Evolutionary conservation across 2,329 filamentous ascomycete genomes (phyloP), one percentile per base, ranked within the genome.

Genomic region (Graphilbum sp.): DNA sequence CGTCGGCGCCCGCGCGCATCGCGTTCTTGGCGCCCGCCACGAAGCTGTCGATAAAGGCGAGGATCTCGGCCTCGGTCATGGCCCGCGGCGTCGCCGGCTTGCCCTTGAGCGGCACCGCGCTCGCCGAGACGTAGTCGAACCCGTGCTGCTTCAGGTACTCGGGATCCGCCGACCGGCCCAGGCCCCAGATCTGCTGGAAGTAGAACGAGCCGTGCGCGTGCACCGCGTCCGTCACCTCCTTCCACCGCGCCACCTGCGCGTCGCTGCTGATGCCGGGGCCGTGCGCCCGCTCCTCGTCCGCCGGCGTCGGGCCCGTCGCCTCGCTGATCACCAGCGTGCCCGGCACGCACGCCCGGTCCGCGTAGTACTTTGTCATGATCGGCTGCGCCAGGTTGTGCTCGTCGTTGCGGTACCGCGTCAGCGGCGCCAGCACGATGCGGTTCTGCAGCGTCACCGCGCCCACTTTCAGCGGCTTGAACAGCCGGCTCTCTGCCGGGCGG

Each of bases 41-140:
- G 56, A 69, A 85, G 2, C 69, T 69, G 5, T 53, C 52, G 54
- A 81, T 79, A 44, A 77, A 59, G 5, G 67, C 54, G 41, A 72
- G 63, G 41, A 87, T 85, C 32, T 85, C 78, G 1, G 64, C 57
- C 19, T 69, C 57, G 0, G 70, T 76, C 69, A 86, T 69, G 20
- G 64, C 72, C 40, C 64, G 69, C 3, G 79, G 79, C 39, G 32
- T 43, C 36, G 4, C 35, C 33, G 54, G 53, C 2, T 7, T 11
- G 40, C 58, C 59, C 38, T 62, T 59, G 58, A 62, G 65, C 6
- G 61, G 56, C 11, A 61, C 59, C 3, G 62, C 62, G 3, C 56
- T 61, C 3, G 61, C 49, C 4, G 53, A 53, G 19, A 60, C 47
- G 18, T 60, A 53, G 4, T 50, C 49, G 5, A 52, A 51, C 4